Conservation (phyloP, 1,284 basidiomycete genomes). For the Austroboletus sp. region DNA sequence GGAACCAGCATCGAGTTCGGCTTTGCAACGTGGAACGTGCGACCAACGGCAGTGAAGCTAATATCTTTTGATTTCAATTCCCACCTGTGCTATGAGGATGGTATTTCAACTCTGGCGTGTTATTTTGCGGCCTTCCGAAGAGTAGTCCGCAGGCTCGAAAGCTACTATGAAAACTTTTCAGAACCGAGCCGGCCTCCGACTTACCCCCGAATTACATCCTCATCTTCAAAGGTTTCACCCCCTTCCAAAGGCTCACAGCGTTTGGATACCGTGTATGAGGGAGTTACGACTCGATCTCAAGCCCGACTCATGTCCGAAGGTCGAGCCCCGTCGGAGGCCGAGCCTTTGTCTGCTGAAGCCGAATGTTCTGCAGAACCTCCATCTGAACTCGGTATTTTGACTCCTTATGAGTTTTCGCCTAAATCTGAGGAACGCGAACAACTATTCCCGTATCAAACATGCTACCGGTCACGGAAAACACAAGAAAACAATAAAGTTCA, state of each 20-base stretch:
- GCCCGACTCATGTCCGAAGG: too few species aligned
- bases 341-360: too few species aligned
- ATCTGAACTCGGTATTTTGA: too few species aligned
- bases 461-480: neutral
- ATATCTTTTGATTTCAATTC: neutral
- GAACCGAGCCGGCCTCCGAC: neutral
- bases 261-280: too few species aligned
- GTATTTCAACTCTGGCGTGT: neutral
- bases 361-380: too few species aligned
- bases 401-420: too few species aligned
- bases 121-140: conserved; percentile 7
- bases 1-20: conserved; percentile 1
- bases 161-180: neutral
- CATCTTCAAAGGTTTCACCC: too few species aligned
- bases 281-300: too few species aligned
- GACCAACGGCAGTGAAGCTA: neutral
- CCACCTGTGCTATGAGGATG: too few species aligned
- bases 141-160: neutral
- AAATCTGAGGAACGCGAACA: neutral
- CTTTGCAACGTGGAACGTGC: conserved; percentile 4
- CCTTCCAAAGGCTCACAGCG: too few species aligned
- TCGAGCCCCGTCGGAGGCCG: too few species aligned
- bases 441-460: neutral
- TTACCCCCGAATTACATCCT: neutral
- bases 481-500: neutral